Evolutionary conservation across 2,329 filamentous ascomycete species (phyloP).

Genomic region (Botrytis cinerea): DNA sequence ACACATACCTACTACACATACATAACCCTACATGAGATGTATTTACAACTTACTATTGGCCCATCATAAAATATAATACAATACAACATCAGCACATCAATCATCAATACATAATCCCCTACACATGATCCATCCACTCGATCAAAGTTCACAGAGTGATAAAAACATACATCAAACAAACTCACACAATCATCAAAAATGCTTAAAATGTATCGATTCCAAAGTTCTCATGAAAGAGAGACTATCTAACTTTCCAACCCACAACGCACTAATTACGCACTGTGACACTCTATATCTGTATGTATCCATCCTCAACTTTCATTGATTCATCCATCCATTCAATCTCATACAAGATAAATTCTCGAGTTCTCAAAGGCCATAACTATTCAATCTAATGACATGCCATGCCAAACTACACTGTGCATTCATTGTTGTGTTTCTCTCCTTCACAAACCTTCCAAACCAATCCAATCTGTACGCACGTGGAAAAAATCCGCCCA

Average conservation of each 20-base stretch:
- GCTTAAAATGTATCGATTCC: neutral
- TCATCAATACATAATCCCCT: neutral
- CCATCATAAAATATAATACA: neutral
- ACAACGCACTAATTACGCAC: neutral
- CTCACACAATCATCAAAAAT: neutral
- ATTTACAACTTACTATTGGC: neutral
- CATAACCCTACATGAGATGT: too few species aligned
- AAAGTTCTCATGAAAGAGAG: neutral
- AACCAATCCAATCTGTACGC: conserved; percentile 5
- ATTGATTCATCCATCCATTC: neutral
- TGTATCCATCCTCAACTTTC: neutral
- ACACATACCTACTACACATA: too few species aligned
- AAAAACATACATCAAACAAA: neutral
- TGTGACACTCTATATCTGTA: conserved; percentile 6
- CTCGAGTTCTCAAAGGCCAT: conserved; percentile 2
- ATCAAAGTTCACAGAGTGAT: neutral
- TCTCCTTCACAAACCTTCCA: neutral
- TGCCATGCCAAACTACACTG: neutral
- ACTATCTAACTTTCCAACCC: conserved; percentile 3
- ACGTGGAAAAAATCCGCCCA: conserved; percentile 7
- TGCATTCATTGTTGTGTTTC: neutral
- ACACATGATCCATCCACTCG: neutral
- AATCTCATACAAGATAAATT: conserved; percentile 14
- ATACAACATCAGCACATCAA: neutral
- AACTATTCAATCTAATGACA: neutral